Evolutionary conservation across 2,329 filamentous ascomycete genomes (phyloP), one percentile per base, ranked within the genome.

Genomic region (Berkeleyomyces rouxiae): DNA sequence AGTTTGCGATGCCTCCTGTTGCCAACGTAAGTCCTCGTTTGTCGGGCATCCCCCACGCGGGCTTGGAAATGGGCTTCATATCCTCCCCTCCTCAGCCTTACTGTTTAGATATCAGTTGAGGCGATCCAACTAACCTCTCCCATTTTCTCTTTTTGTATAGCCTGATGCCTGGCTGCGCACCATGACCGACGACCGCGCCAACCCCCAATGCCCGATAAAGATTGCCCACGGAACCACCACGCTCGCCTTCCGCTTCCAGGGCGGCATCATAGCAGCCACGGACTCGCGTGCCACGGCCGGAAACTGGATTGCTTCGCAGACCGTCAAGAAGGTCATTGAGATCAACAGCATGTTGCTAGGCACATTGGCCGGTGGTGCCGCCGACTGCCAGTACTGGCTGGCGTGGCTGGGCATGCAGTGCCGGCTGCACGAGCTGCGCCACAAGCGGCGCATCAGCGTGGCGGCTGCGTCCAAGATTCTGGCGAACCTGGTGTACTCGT

Each of bases 341-440:
- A 96, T 96, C 80, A 96, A 96, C 79, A 89, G 81, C 76, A 87
- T 86, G 75, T 81, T 99, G 75, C 78, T 99, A 71, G 93, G 93
- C 67, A 99, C 93, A 69, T 96, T 99, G 92, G 93, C 93, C 67
- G 93, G 93, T 75, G 93, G 93, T 77, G 93, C 93, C 72, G 93
- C 93, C 75, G 93, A 99, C 77, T 99, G 93, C 77, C 93, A 97
- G 84, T 97, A 96, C 82, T 99, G 93, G 93, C 87, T 99, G 67
- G 91, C 90, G 71, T 99, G 95, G 80, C 83, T 99, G 68, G 93
- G 92, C 71, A 96, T 97, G 87, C 91, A 99, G 81, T 99, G 93
- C 79, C 90, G 93, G 65, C 88, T 99, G 67, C 92, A 99, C 79
- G 93, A 99, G 80, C 91, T 99, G 71, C 90, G 93, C 68, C 92